Evolutionary conservation across 257 asterid genomes (phyloP), one percentile per base, ranked within the genome.

Genomic region (Coffea canephora): DNA sequence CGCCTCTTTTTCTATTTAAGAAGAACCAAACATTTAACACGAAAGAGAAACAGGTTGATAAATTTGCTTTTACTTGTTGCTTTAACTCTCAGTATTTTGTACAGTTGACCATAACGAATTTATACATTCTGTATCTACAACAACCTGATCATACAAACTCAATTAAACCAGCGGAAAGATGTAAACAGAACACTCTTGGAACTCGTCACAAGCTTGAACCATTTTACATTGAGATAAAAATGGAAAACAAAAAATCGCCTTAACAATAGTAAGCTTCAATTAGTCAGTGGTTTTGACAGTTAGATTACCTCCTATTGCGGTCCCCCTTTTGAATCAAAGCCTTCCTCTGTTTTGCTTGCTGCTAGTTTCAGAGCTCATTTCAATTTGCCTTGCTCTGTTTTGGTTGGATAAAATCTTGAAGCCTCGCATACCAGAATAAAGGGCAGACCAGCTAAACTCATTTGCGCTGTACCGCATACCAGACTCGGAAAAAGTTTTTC

Each of bases 51-150:
- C 41, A 31, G 76, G 34, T 74, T 18, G 65, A 74, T 68, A 80
- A 71, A 68, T 55, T 75, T 67, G 52, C 71, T 55, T 54, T 68
- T 55, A 45, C 72, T 78, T 71, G 23, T 46, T 61, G 48, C 16
- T 74, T 75, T 48, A 66, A 57, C 9, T 25, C n/a, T 57, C 48
- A 52, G 59, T 46, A 57, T 78, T 83, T 73, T 83, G 79, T 80
- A 82, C 88, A 77, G 52, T 71, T 78, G 81, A 68, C 34, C 69
- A 16, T 52, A 14, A 65, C 41, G 73, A 76, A 65, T 39, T 31
- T 69, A 76, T 76, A 52, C 86, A 84, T 77, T 77, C 61, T 80
- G 82, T 77, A 86, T 79, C 86, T 77, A 84, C 85, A 80, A 84
- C 85, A 80, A 27, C 71, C 78, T 72, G 78, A 83, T 55, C 77